phyloP scores from a whole-genome alignment of 257 asterid genomes.

The Striga asiatica region DNA sequence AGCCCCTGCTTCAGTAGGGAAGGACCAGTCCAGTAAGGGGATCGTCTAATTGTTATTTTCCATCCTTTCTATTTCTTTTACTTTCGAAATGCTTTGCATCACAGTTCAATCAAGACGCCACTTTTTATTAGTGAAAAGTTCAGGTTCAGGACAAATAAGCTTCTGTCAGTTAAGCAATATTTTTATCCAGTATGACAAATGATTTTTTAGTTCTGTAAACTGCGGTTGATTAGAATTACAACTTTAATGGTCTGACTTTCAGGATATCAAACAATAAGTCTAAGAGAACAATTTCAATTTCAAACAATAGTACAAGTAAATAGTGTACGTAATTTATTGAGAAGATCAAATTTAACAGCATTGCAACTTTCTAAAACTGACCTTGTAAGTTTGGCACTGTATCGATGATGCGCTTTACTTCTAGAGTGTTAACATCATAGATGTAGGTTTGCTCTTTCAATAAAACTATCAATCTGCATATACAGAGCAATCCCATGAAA shows the following conservation, averaged over 20 bases:
- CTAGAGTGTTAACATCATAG: conserved; percentile 64
- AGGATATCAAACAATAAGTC: background rate
- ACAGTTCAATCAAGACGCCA: no score
- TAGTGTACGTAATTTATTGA: background rate
- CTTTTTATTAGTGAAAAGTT: no score
- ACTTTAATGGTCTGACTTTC: no score
- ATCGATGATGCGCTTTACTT: conserved; percentile 59
- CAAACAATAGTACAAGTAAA: background rate
- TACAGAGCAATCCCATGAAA: conserved; percentile 11
- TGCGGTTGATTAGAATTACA: no score
- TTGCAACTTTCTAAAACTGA: conserved; percentile 20
- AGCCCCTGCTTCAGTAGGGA: background rate
- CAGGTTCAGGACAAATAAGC: no score
- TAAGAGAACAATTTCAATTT: background rate
- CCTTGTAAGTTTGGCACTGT: conserved; percentile 81
- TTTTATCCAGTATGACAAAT: no score
- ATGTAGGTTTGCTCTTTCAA: conserved; percentile 71
- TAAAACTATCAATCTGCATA: conserved; percentile 71
- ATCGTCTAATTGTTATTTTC: conserved; percentile 3
- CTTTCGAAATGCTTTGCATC: conserved; percentile 11
- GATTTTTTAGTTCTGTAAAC: no score
- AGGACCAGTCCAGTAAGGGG: conserved; percentile 6
- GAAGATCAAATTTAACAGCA: background rate
- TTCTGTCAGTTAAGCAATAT: no score
- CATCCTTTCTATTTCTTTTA: background rate